Conservation (phyloP, 768 basidiomycete species). For the Lactifluus pinguis region DNA sequence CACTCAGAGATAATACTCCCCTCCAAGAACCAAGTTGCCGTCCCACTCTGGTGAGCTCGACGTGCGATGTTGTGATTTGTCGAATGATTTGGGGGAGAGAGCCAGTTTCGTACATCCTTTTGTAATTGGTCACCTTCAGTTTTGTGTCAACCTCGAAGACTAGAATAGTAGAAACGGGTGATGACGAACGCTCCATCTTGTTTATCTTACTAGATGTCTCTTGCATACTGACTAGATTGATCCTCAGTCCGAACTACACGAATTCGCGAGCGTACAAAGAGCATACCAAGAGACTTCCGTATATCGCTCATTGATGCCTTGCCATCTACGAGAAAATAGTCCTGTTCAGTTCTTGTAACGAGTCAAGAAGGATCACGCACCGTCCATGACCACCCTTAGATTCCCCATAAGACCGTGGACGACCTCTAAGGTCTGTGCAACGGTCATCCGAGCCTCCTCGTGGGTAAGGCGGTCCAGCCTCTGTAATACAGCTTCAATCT, state of each 20-base stretch:
- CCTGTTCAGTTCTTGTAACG: neutral
- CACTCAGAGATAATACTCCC: neutral
- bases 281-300: neutral
- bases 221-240: neutral
- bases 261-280: too few species aligned
- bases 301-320: neutral
- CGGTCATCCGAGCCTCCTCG: neutral
- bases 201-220: neutral
- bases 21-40: neutral
- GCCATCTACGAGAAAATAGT: neutral
- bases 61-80: neutral
- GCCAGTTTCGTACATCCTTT: neutral
- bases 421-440: neutral
- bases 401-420: neutral
- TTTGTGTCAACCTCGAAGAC: neutral
- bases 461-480: neutral
- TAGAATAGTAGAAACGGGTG: too few species aligned
- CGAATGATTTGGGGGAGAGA: slow-evolving; percentile 1
- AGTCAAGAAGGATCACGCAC: neutral
- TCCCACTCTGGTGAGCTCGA: neutral
- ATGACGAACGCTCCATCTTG: slow-evolving; percentile 3
- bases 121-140: neutral
- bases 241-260: too few species aligned
- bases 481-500: neutral
- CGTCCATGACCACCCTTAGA: neutral